phyloP scores from a whole-genome alignment of 805 yeast species.

The Candida peoriensis region DNA sequence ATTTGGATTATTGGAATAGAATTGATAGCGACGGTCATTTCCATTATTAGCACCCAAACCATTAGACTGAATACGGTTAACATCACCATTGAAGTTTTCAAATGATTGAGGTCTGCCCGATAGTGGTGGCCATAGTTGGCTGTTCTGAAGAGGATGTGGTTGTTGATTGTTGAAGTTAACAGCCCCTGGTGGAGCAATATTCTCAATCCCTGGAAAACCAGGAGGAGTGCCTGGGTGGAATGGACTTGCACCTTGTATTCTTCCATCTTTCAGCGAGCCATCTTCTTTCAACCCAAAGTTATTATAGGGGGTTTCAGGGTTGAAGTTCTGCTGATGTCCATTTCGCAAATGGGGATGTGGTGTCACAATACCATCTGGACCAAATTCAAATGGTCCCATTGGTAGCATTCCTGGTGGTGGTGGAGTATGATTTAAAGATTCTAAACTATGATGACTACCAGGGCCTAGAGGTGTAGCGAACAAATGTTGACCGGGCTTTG shows the following conservation, averaged over 20 bases:
- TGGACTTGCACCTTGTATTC: no score
- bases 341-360: slow-evolving; percentile 14
- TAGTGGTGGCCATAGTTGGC: slow-evolving; percentile 23
- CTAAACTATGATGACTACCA: no score
- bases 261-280: slow-evolving; percentile 5
- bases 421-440: slow-evolving; percentile 16
- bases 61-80: slow-evolving; percentile 8
- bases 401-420: slow-evolving; percentile 24
- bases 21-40: slow-evolving; percentile 16
- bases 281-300: slow-evolving; percentile 14
- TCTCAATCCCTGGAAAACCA: slow-evolving; percentile 13
- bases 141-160: slow-evolving; percentile 15
- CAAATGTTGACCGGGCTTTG: slow-evolving; percentile 19
- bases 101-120: slow-evolving; percentile 17
- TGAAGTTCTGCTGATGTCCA: slow-evolving; percentile 8
- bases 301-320: slow-evolving; percentile 5
- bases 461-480: slow-evolving; percentile 13
- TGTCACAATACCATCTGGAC: slow-evolving; percentile 20
- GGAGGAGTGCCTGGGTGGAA: slow-evolving; percentile 6
- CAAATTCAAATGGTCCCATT: slow-evolving; percentile 23
- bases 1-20: slow-evolving; percentile 12
- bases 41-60: slow-evolving; percentile 11
- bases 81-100: slow-evolving; percentile 8
- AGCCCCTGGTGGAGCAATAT: slow-evolving; percentile 8
- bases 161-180: slow-evolving; percentile 8